Evolutionary conservation across 208 protist genomes (phyloP), one percentile per base, ranked within the genome.

Genomic region (Endotrypanum monterogeii): DNA sequence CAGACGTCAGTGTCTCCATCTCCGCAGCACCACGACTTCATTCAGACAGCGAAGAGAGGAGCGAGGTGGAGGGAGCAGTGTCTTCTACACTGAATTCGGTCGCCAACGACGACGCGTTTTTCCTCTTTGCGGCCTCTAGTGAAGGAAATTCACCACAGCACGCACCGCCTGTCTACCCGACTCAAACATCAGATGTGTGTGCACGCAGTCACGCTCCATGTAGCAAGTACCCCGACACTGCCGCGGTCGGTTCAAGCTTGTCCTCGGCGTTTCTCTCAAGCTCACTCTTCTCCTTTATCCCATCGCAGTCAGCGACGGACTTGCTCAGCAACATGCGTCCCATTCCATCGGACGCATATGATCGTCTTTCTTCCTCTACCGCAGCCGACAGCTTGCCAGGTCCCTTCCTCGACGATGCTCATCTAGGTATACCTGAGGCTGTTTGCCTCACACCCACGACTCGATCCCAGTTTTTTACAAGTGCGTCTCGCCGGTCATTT

Each of bases 241-340:
- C 44, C 32, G 23, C 30, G 9, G 48, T 20, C 6, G 39, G 37
- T 12, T 76, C 79, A 8, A 73, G 54, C 41, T 44, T 61, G 37
- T 78, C 68, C 39, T 79, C 79, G 12, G 73, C 67, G 16, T 76
- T 76, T 60, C 70, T 83, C 11, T 79, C 79, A 23, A 74, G 37
- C 46, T 75, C 79, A 5, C 73, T 69, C 68, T 65, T 9, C 54
- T 57, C n/a, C 28, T 70, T 60, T 18, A 48, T 41, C 3, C 44
- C 51, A 12, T 78, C 73, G 44, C 58, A 32, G 60, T 16, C 68
- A 30, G 41, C 57, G 37, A 73, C 71, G 41, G 54, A 60, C 56
- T 35, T 28, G 58, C 50, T 61, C 54, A 73, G 55, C 66, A 51
- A 60, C 0, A 32, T 62, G 20, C 51, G 68, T 61, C 74, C 41